A percentile compares a stretch with the other conserved stretches of the same genome.
phyloP scores from a whole-genome alignment of 2,329 filamentous ascomycete species.

The Colletotrichum sp. region DNA sequence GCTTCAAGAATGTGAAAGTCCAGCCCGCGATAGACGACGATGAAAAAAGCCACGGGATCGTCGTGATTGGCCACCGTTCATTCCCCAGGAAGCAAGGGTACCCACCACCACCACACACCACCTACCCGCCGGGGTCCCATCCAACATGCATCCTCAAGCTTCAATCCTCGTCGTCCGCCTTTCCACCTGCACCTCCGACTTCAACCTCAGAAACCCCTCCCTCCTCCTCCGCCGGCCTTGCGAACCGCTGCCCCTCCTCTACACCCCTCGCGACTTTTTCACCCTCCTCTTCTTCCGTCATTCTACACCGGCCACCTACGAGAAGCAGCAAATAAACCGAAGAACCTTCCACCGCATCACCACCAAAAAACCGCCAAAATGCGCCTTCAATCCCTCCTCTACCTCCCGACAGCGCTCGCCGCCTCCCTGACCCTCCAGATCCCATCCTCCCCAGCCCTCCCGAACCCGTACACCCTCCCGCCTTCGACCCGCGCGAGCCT shows the following conservation, averaged over 20 bases:
- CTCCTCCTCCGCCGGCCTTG: not conserved
- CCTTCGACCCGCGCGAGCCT: slow-evolving; percentile 71
- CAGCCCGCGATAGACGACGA: slow-evolving; percentile 7
- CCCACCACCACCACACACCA: not conserved
- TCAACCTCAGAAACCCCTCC: not conserved
- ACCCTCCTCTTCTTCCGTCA: not conserved
- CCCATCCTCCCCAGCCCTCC: slow-evolving; percentile 39
- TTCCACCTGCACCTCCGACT: not conserved
- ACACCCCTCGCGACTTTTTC: not conserved
- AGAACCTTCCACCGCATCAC: not conserved
- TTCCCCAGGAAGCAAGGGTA: not conserved
- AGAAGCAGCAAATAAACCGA: not conserved
- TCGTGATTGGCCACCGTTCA: slow-evolving; percentile 5
- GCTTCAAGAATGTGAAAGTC: not conserved
- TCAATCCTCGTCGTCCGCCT: not conserved
- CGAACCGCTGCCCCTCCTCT: not conserved
- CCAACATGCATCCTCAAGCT: not conserved
- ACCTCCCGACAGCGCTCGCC: slow-evolving; percentile 35
- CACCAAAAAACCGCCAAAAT: slow-evolving; percentile 29
- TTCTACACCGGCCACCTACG: not conserved
- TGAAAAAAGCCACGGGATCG: not conserved
- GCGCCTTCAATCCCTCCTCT: slow-evolving; percentile 37
- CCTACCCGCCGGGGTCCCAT: not conserved
- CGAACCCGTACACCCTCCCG: slow-evolving; percentile 61
- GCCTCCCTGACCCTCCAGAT: slow-evolving; percentile 52